These are phyloP conservation scores for Rhododendron ovatum DNA, from an alignment of 148 eudicot genomes.

Conservation along the genomic window DNA sequence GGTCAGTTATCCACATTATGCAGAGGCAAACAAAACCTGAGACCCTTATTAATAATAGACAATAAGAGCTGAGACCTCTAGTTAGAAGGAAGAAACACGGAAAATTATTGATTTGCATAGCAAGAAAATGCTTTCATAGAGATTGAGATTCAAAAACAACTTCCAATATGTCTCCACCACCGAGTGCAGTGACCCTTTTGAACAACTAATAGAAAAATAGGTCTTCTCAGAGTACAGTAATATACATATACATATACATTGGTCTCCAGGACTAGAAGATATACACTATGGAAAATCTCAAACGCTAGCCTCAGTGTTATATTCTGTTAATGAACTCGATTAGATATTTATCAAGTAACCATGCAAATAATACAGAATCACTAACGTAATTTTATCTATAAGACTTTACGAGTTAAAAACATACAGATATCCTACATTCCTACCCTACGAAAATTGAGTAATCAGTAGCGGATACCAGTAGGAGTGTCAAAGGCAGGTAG, in stretches of 20 bases:
- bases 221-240: neutral
- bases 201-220: neutral
- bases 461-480: slow-evolving; percentile 53
- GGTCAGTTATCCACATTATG: neutral
- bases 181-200: neutral
- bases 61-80: neutral
- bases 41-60: neutral
- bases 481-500: slow-evolving; percentile 99
- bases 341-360: neutral
- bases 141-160: neutral
- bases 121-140: slow-evolving; percentile 1
- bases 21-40: neutral
- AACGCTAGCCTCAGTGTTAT: neutral
- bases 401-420: neutral
- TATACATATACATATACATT: neutral
- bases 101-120: neutral
- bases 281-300: neutral
- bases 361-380: neutral
- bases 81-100: neutral
- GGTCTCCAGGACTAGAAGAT: neutral
- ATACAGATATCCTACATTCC: neutral
- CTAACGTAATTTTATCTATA: neutral
- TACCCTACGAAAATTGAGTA: neutral
- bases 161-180: neutral
- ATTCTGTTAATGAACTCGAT: neutral